Evolutionary conservation across 805 yeast genomes (phyloP), one percentile per base, ranked within the genome.

Genomic region (Tetrapisispora arboricola): DNA sequence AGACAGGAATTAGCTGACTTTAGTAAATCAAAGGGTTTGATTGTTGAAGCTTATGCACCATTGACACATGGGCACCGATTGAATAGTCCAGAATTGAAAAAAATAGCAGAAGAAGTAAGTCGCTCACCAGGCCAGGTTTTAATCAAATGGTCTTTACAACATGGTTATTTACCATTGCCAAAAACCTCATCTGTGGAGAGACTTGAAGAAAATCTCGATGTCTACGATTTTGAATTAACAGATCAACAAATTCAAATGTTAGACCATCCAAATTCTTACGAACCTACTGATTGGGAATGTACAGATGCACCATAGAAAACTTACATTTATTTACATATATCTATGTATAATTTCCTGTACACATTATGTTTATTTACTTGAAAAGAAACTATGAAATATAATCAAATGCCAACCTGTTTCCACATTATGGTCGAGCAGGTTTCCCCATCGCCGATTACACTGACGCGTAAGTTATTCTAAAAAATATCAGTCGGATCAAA

Each of bases 41-140:
- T 67, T 6, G 73, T 80, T 10, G 85, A 83, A 57, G 88, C 94
- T 0, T 87, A 73, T 62, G 78, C 92, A 7, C 95, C 96, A 7
- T 71, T 87, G 50, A 72, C 79, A 2, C 78, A 75, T 47, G 85
- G 90, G 8, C 55, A 57, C 35, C 74, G 76, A 50, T 57, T 78
- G 34, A 57, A 68, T 32, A 83, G 80, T 57, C 73, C 77, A 1
- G 71, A 62, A 37, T 65, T 83, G 38, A 53, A 61, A 18, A 58
- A 53, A 25, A 66, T 82, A 45, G 76, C 80, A 28, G 54, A 67
- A 31, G 70, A 68, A 43, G 71, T 70, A 31, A 67, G 67, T 3
- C 68, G 71, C 25, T 53, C 80, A 8, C 65, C 72, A 16, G 80
- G 80, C 4, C 86, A 82, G 53, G 71, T 83, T 12, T 63, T 84